Evolutionary conservation across 2,329 filamentous ascomycete genomes (phyloP), one percentile per base, ranked within the genome.

Genomic region (Endoconidiophora laricicola): DNA sequence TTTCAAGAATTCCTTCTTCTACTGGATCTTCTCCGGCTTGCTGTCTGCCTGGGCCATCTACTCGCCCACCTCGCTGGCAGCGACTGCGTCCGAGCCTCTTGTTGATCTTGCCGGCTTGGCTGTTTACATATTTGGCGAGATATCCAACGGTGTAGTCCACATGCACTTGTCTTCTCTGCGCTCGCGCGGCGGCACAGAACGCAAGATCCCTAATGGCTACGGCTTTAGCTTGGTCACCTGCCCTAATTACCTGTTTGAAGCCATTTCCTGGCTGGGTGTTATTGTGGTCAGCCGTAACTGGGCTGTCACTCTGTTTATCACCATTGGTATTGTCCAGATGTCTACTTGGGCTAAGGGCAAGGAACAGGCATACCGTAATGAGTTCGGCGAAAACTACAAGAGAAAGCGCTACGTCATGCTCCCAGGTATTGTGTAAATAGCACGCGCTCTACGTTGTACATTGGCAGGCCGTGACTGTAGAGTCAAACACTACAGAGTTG

Each of bases 241-340:
- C 69, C 91, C 91, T 40, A 98, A 98, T 69, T 98, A 98, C 70
- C 78, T 94, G 70, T 96, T 93, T 58, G 91, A 98, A 67, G 73
- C 84, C 5, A 64, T 94, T 37, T 78, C 88, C 0, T 98, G 91
- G 91, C 58, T 84, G 26, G 88, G 87, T 23, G 72, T 96, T 50
- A 81, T 83, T 57, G 62, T 94, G 41, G 75, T 90, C 49, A 87
- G 79, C 58, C 81, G 85, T 59, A 88, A 81, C 66, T 82, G 83
- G 70, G 76, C 79, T 46, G 84, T 91, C 0, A 69, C 79, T 14
- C 57, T 94, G 18, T 96, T 96, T 65, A 79, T 84, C 54, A 62
- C 71, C 22, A 72, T 86, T 47, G 86, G 86, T 33, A 74, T 72
- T 14, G 72, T 67, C 22, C 86, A 88, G 66, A 96, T 98, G 91